These are phyloP conservation scores for Ophiostoma sp. DNA, from an alignment of 2,329 filamentous ascomycete genomes.

Conservation along the genomic window DNA sequence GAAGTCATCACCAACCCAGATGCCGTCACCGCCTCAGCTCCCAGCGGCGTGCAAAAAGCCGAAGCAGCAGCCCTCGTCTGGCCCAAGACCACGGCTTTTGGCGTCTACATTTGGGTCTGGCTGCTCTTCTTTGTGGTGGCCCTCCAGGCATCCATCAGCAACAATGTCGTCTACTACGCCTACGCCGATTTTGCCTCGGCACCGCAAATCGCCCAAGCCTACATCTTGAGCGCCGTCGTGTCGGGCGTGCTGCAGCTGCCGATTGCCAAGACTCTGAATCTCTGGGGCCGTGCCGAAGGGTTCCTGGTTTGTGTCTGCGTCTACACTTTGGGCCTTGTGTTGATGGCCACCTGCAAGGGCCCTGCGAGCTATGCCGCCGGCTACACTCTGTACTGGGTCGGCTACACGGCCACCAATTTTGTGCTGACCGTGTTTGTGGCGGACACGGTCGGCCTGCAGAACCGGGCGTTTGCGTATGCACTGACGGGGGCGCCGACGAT, in stretches of 20 bases:
- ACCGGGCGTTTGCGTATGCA: conserved; percentile 64
- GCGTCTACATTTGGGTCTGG: conserved; percentile 41
- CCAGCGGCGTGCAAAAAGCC: conserved; percentile 50
- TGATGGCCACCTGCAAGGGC: conserved; percentile 65
- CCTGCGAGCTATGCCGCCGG: conserved; percentile 63
- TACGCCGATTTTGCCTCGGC: conserved; percentile 54
- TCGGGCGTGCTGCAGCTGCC: conserved; percentile 63
- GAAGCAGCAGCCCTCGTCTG: conserved; percentile 50
- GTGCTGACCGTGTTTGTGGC: conserved; percentile 60
- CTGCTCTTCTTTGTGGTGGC: conserved; percentile 44
- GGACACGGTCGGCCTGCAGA: conserved; percentile 66
- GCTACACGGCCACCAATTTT: conserved; percentile 47
- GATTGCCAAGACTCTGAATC: conserved; percentile 67
- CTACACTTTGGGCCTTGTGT: conserved; percentile 55
- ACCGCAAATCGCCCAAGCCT: conserved; percentile 54
- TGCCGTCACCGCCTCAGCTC: conserved; percentile 34
- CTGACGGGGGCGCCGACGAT: conserved; percentile 68
- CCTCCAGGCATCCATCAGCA: conserved; percentile 41
- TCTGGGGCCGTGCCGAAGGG: conserved; percentile 66
- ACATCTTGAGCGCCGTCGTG: conserved; percentile 56
- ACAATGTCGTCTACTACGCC: conserved; percentile 48
- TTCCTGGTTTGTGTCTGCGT: conserved; percentile 55
- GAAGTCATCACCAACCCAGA: conserved; percentile 26
- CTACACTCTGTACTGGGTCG: conserved; percentile 66
- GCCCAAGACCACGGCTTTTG: conserved; percentile 42